Percentiles rank a stretch among this genome's conserved stretches.
phyloP scores from a whole-genome alignment of 148 eudicot species.

The Agrostemma githago region DNA sequence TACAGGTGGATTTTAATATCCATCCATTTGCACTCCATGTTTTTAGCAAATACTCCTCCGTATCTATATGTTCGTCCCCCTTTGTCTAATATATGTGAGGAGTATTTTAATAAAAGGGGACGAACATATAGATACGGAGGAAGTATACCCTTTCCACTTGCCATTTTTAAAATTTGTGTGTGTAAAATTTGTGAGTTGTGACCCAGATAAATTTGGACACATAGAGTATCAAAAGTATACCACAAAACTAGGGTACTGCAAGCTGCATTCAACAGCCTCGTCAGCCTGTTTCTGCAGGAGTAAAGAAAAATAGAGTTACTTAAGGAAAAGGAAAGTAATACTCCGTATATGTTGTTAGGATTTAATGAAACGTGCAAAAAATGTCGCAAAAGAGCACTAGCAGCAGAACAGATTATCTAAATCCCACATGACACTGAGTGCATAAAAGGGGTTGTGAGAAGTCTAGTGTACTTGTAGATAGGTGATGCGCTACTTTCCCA shows the following conservation, averaged over 20 bases:
- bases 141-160: background rate
- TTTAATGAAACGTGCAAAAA: background rate
- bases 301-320: background rate
- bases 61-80: too few relatives aligned
- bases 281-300: slow-evolving; percentile 63
- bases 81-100: too few relatives aligned
- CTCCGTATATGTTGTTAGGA: background rate
- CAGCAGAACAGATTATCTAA: background rate
- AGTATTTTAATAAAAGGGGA: too few relatives aligned
- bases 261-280: slow-evolving; percentile 49
- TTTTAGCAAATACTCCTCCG: too few relatives aligned
- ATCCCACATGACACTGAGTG: background rate
- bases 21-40: background rate
- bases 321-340: background rate
- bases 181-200: too few relatives aligned
- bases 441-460: background rate
- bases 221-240: slow-evolving; percentile 31
- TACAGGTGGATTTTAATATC: too few relatives aligned
- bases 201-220: background rate
- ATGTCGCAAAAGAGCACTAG: background rate
- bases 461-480: background rate
- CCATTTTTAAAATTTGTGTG: background rate
- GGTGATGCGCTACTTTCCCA: too few relatives aligned
- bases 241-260: slow-evolving; percentile 83
- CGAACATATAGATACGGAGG: too few relatives aligned